Conservation (phyloP, 2,329 filamentous ascomycete species). For the Torrubiellomyces zombiae region DNA sequence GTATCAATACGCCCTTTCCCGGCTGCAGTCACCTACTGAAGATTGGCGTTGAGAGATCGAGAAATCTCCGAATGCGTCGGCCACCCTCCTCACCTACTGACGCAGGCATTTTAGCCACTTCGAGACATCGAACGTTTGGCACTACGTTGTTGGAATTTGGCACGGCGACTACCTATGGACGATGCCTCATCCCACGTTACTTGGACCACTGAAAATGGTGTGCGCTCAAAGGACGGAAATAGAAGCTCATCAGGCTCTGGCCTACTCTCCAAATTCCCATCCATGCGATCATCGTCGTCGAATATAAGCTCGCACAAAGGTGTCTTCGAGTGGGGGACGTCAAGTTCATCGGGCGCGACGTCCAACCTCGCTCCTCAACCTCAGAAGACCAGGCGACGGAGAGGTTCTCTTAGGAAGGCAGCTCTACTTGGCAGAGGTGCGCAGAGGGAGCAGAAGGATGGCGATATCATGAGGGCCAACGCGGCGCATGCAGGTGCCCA, state of each 20-base stretch:
- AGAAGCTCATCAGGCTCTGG: constrained; percentile 44
- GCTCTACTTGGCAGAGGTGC: constrained; percentile 63
- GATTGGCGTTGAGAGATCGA: too few relatives aligned
- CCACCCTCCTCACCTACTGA: too few relatives aligned
- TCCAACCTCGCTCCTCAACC: constrained; percentile 19
- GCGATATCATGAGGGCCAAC: constrained; percentile 26
- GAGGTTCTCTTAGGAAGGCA: constrained; percentile 75
- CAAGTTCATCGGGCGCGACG: constrained; percentile 9
- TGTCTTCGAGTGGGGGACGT: constrained; percentile 16
- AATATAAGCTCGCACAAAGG: constrained; percentile 10
- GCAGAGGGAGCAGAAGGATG: constrained; percentile 41
- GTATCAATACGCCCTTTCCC: too few relatives aligned
- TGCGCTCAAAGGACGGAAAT: too few relatives aligned
- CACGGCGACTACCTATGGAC: too few relatives aligned
- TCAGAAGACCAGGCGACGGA: constrained; percentile 47
- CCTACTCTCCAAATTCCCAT: constrained; percentile 52
- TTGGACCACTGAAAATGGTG: constrained; percentile 2
- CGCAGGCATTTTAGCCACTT: too few relatives aligned
- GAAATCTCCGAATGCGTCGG: too few relatives aligned
- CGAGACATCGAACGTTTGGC: too few relatives aligned
- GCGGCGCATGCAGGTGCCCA: constrained; percentile 15
- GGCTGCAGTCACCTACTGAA: too few relatives aligned
- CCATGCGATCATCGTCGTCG: constrained; percentile 35
- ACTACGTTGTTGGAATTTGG: too few relatives aligned
- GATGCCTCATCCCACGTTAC: too few relatives aligned